Percentiles rank a stretch among this genome's conserved stretches.
Evolutionary conservation across 2,329 filamentous ascomycete species (phyloP).

Genomic region (Penicillium sp.): DNA sequence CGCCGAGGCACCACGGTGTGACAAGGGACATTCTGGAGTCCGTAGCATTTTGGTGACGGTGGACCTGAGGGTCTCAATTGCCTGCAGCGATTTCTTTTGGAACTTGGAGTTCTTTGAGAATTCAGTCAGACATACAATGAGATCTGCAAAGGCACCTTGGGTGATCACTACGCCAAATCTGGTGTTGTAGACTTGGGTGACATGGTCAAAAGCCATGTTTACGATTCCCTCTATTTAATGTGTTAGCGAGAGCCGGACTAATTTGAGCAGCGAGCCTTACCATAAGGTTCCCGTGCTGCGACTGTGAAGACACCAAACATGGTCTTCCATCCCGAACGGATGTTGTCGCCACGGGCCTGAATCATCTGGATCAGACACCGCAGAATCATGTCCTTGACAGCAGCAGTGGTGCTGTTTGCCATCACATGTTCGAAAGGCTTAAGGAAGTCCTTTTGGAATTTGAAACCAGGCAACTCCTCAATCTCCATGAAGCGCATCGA

Average conservation of each 20-base stretch:
- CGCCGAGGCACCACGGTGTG: conserved; percentile 53
- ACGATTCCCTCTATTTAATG: conserved; percentile 73
- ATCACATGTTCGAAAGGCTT: conserved; percentile 99
- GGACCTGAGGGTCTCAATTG: conserved; percentile 90
- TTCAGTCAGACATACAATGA: conserved; percentile 93
- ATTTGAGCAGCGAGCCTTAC: conserved; percentile 38
- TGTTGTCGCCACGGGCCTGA: conserved; percentile 92
- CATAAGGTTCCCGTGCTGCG: conserved; percentile 83
- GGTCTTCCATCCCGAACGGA: conserved; percentile 95
- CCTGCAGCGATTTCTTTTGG: conserved; percentile 96
- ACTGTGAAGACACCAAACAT: conserved; percentile 99
- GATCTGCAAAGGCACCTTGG: conserved; percentile 92
- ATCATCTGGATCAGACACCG: conserved; percentile 99
- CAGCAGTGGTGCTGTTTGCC: conserved; percentile 83
- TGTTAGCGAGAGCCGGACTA: conserved; percentile 18
- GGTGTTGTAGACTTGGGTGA: conserved; percentile 91
- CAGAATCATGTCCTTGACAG: conserved; percentile 96
- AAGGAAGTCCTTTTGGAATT: conserved; percentile 98
- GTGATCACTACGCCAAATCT: conserved; percentile 94
- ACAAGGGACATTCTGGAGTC: conserved; percentile 91
- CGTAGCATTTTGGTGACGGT: conserved; percentile 93
- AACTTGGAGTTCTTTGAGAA: conserved; percentile 99
- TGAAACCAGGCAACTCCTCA: conserved; percentile 95
- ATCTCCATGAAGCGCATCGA: conserved; percentile 99
- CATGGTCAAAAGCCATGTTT: conserved; percentile 94